Evolutionary conservation across 805 yeast genomes (phyloP).

Genomic region (Yarrowia bubula): DNA sequence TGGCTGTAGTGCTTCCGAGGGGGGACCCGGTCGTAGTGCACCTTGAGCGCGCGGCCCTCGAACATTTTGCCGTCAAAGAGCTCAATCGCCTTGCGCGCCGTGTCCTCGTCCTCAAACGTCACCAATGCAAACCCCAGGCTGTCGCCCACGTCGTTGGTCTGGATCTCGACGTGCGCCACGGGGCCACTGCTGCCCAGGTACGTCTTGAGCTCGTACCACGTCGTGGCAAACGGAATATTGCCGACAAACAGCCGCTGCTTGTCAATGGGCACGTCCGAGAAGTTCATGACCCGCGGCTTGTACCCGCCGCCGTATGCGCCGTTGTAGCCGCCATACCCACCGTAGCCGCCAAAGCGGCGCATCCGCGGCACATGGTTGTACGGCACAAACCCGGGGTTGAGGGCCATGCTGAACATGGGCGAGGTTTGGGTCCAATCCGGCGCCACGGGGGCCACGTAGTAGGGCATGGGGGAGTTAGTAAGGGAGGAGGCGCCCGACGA

Average conservation of each 20-base stretch:
- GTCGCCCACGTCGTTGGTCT: slow-evolving; percentile 42
- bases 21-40: slow-evolving; percentile 49
- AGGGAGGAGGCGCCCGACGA: slow-evolving; percentile 34
- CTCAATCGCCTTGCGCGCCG: slow-evolving; percentile 51
- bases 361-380: slow-evolving; percentile 14
- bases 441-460: slow-evolving; percentile 17
- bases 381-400: not conserved
- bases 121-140: slow-evolving; percentile 67
- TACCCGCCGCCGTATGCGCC: slow-evolving; percentile 16
- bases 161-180: slow-evolving; percentile 42
- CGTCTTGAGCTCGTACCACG: slow-evolving; percentile 39
- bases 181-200: slow-evolving; percentile 35
- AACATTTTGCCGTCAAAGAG: slow-evolving; percentile 53
- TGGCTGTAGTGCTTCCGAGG: slow-evolving; percentile 26
- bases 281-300: slow-evolving; percentile 20
- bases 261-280: slow-evolving; percentile 30
- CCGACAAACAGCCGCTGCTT: slow-evolving; percentile 40
- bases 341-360: slow-evolving; percentile 21
- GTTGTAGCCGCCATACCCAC: slow-evolving; percentile 1
- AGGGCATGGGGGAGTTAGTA: slow-evolving; percentile 29
- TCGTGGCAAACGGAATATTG: slow-evolving; percentile 39
- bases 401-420: slow-evolving; percentile 11
- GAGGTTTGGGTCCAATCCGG: slow-evolving; percentile 18
- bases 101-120: slow-evolving; percentile 47
- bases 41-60: slow-evolving; percentile 60